phyloP scores from a whole-genome alignment of 345 rosid species.

The Gossypium turneri region DNA sequence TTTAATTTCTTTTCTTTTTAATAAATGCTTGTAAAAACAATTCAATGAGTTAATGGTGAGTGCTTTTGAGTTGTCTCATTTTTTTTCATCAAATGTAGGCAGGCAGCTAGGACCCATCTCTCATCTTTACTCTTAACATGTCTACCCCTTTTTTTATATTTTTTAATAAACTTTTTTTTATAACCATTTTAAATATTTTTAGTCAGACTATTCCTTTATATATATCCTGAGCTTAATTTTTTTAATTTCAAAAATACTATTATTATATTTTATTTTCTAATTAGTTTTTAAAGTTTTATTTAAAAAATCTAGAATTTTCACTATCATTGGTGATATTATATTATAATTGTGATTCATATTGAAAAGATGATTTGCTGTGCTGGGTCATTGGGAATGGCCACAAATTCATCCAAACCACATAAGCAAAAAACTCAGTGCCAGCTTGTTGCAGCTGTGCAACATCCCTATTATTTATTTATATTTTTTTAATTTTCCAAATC shows the following conservation, averaged over 20 bases:
- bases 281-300: too few species aligned
- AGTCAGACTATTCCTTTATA: neutral
- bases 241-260: neutral
- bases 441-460: constrained; percentile 13
- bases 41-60: neutral
- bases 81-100: neutral
- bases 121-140: neutral
- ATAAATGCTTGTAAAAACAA: neutral
- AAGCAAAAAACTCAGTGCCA: constrained; percentile 6
- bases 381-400: neutral
- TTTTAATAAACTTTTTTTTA: neutral
- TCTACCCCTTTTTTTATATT: neutral
- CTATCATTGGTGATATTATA: neutral
- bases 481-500: too few species aligned
- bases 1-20: neutral
- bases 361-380: neutral
- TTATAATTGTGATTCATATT: neutral
- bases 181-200: neutral
- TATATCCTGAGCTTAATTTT: neutral
- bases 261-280: neutral
- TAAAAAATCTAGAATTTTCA: too few species aligned
- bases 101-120: neutral
- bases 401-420: constrained; percentile 8
- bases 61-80: constrained; percentile 7
- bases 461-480: neutral